These are phyloP conservation scores for Scenedesmus sp. DNA, from an alignment of 163 green algal species.

Conservation along the genomic window DNA sequence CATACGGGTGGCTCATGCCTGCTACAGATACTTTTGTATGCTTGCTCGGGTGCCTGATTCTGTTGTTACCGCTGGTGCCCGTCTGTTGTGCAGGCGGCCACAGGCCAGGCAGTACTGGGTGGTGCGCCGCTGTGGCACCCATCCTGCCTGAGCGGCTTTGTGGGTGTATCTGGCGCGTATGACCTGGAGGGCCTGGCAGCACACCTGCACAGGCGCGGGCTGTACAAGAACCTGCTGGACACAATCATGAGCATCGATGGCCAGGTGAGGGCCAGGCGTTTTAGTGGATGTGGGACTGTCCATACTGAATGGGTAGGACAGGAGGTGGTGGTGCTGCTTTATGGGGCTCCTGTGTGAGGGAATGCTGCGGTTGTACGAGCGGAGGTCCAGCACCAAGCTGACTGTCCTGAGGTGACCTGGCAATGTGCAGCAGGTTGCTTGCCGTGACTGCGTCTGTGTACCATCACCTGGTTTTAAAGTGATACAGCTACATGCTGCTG, in stretches of 20 bases:
- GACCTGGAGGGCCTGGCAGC: slow-evolving; percentile 81
- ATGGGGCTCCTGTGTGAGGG: too few species aligned
- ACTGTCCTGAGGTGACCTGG: too few species aligned
- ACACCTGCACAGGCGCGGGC: slow-evolving; percentile 89
- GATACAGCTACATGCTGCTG: neutral
- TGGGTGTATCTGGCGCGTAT: slow-evolving; percentile 72
- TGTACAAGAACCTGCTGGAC: slow-evolving; percentile 64
- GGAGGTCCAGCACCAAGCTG: neutral
- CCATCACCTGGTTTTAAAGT: neutral
- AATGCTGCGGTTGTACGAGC: neutral
- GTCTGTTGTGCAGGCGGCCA: slow-evolving; percentile 31
- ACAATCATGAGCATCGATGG: slow-evolving; percentile 50
- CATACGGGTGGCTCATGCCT: too few species aligned
- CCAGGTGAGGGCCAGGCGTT: neutral
- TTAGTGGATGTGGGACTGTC: neutral
- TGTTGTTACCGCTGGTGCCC: neutral
- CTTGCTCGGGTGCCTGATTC: neutral
- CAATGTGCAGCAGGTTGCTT: neutral
- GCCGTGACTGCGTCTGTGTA: neutral
- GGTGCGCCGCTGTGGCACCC: slow-evolving; percentile 63
- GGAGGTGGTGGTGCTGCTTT: too few species aligned
- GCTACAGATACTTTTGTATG: too few species aligned
- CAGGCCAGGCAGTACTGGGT: slow-evolving; percentile 42
- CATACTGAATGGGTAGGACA: too few species aligned
- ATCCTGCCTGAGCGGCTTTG: slow-evolving; percentile 66